These are phyloP conservation scores for Russula olivacea DNA, from an alignment of 768 basidiomycete genomes.

Conservation along the genomic window DNA sequence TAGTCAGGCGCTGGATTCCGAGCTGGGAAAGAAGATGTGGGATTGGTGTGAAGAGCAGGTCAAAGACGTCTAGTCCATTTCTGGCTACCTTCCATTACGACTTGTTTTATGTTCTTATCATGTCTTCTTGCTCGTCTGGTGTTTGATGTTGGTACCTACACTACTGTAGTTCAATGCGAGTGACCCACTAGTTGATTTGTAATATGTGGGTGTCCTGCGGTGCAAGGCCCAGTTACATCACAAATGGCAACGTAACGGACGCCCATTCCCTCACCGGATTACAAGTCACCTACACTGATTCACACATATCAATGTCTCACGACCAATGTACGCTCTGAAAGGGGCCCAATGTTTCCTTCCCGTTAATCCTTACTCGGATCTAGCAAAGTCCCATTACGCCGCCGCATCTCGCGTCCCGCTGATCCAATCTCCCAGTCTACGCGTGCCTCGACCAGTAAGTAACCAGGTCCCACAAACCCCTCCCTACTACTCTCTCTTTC, in stretches of 20 bases:
- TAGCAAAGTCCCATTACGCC: conserved; percentile 62
- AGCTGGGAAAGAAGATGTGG: conserved; percentile 28
- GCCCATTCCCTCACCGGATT: neutral
- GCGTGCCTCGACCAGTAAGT: conserved; percentile 73
- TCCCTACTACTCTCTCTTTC: neutral
- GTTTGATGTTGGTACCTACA: neutral
- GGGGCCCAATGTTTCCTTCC: neutral
- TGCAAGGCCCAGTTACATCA: no score
- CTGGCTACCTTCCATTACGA: no score
- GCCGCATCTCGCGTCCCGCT: conserved; percentile 72
- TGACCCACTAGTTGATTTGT: neutral
- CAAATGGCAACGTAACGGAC: no score
- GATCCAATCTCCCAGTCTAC: conserved; percentile 87
- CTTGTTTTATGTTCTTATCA: neutral
- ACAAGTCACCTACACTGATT: neutral
- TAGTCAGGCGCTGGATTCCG: conserved; percentile 21
- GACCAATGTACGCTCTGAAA: conserved; percentile 15
- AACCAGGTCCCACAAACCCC: neutral
- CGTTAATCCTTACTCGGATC: neutral
- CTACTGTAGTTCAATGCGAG: no score
- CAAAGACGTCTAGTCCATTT: conserved; percentile 9
- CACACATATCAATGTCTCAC: conserved; percentile 3
- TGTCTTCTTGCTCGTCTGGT: no score
- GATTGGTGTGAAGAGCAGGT: conserved; percentile 31
- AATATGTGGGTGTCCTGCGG: neutral